Percentiles rank a stretch among this genome's conserved stretches.
Evolutionary conservation across 2,329 filamentous ascomycete genomes (phyloP).

Genomic region (Trichoderma sp.): DNA sequence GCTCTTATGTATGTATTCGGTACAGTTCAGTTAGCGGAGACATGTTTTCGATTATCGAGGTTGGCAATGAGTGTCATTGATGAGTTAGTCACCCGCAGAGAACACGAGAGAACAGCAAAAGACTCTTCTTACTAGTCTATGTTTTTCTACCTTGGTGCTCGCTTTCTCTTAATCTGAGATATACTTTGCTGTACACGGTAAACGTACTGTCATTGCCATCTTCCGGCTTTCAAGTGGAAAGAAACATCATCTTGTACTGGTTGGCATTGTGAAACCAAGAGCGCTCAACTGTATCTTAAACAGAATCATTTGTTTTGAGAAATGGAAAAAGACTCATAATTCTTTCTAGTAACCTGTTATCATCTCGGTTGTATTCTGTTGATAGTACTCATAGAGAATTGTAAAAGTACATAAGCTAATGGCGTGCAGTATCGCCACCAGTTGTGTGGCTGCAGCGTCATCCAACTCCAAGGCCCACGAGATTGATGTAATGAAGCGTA

Average conservation of each 20-base stretch:
- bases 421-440: background rate
- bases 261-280: background rate
- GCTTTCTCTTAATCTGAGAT: background rate
- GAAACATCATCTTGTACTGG: background rate
- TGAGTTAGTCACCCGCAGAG: background rate
- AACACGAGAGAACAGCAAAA: background rate
- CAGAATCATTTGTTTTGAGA: background rate
- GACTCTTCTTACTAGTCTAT: background rate
- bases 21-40: background rate
- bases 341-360: background rate
- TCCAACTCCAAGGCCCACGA: background rate
- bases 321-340: background rate
- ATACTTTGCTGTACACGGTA: background rate
- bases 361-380: background rate
- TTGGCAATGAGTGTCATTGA: background rate
- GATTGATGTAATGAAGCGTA: background rate
- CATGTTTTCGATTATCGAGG: background rate
- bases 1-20: background rate
- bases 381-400: background rate
- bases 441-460: background rate
- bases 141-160: background rate
- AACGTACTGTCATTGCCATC: background rate
- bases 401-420: background rate
- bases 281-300: too few relatives aligned
- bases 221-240: background rate